These are phyloP conservation scores for Eucalyptus pauciflora DNA, from an alignment of 345 rosid genomes.

Conservation along the genomic window DNA sequence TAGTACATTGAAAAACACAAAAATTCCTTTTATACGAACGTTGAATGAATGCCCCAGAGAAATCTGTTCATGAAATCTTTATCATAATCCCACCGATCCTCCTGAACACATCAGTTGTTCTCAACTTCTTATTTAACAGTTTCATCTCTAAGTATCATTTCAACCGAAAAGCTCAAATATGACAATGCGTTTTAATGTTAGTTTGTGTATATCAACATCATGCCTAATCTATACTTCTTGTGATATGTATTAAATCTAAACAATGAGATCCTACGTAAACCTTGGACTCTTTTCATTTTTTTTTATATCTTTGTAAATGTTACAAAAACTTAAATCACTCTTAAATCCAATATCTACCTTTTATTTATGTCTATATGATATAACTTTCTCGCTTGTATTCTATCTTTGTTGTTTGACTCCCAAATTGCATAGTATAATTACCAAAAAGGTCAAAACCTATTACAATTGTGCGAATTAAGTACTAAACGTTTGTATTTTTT, in stretches of 20 bases:
- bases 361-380: no score
- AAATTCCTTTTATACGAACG: no score
- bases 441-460: no score
- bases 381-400: neutral
- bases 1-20: neutral
- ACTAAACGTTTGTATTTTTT: no score
- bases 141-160: neutral
- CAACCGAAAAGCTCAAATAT: no score
- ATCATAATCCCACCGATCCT: neutral
- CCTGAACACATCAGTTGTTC: neutral
- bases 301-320: neutral
- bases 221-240: neutral
- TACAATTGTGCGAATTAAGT: rapidly evolving
- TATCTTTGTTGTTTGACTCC: rapidly evolving
- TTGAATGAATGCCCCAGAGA: no score
- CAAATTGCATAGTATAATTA: neutral
- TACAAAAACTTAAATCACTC: neutral
- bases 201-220: neutral
- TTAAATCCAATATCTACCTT: neutral
- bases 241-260: neutral
- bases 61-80: neutral
- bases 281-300: neutral
- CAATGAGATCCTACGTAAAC: neutral
- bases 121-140: no score
- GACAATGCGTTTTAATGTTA: neutral